Evolutionary conservation across 805 yeast species (phyloP).

Genomic region (Starmerella riodocensis): DNA sequence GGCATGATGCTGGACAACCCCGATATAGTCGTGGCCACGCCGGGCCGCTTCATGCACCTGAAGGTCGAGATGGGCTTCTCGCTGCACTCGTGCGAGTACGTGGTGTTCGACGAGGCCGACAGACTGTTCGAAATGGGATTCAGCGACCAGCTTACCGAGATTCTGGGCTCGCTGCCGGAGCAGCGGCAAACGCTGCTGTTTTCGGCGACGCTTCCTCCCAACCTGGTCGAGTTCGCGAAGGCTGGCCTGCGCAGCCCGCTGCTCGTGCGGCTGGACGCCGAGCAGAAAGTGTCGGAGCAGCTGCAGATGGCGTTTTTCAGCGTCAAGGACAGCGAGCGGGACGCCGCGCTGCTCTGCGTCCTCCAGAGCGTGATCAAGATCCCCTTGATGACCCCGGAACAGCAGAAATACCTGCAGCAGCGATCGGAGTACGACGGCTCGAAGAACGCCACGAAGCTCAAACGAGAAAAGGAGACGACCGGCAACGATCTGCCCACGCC

Average conservation of each 20-base stretch:
- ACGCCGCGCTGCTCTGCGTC: conserved; percentile 65
- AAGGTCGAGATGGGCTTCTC: conserved; percentile 91
- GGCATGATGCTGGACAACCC: conserved; percentile 86
- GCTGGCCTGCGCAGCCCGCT: conserved; percentile 92
- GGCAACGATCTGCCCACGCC: conserved; percentile 78
- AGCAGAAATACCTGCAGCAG: conserved; percentile 40
- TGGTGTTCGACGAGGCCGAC: conserved; percentile 96
- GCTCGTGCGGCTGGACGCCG: conserved; percentile 84
- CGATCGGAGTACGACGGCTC: conserved; percentile 42
- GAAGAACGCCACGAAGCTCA: conserved; percentile 25
- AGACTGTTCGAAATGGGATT: conserved; percentile 93
- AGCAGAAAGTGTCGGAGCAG: conserved; percentile 76
- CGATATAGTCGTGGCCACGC: conserved; percentile 90
- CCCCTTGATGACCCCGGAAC: conserved; percentile 66
- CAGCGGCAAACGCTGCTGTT: conserved; percentile 78
- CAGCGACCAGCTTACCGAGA: conserved; percentile 81
- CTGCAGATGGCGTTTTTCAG: conserved; percentile 81
- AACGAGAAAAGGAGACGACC: conserved; percentile 50
- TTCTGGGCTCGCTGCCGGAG: conserved; percentile 69
- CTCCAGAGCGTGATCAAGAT: conserved; percentile 74
- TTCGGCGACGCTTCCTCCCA: conserved; percentile 87
- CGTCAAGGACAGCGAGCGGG: conserved; percentile 73
- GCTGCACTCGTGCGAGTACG: conserved; percentile 68
- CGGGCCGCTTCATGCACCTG: conserved; percentile 92
- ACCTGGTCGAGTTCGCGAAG: conserved; percentile 90